Percentiles rank a stretch among this genome's conserved stretches.
Conservation (phyloP, 2,329 filamentous ascomycete genomes). For the Diaporthe sp. region DNA sequence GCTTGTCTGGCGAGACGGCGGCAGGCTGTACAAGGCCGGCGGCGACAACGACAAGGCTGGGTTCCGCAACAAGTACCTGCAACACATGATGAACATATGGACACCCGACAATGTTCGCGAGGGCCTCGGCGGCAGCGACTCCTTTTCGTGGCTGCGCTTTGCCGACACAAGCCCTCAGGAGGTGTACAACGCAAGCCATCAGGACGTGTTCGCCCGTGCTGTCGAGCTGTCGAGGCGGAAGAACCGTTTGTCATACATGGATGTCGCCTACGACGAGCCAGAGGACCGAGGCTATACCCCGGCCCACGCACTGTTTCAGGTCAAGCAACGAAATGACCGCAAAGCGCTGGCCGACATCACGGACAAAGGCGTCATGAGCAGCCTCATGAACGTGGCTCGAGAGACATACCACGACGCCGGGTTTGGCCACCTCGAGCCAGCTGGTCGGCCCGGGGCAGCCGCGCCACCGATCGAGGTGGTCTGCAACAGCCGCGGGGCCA, state of each 20-base stretch:
- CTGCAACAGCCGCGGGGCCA: slow-evolving; percentile 76
- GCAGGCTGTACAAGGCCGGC: slow-evolving; percentile 81
- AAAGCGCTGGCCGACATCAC: slow-evolving; percentile 78
- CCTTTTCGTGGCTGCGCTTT: slow-evolving; percentile 93
- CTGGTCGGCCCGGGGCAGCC: slow-evolving; percentile 81
- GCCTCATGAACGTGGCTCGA: slow-evolving; percentile 84
- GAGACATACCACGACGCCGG: slow-evolving; percentile 77
- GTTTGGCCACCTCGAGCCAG: slow-evolving; percentile 84
- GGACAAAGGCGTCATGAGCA: slow-evolving; percentile 78
- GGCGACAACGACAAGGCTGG: slow-evolving; percentile 81
- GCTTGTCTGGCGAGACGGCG: slow-evolving; percentile 85
- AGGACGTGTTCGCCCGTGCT: slow-evolving; percentile 81
- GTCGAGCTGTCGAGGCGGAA: slow-evolving; percentile 68
- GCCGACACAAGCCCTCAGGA: slow-evolving; percentile 83
- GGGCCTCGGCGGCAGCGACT: slow-evolving; percentile 71
- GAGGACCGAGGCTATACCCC: slow-evolving; percentile 76
- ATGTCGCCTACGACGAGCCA: slow-evolving; percentile 78
- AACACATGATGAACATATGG: slow-evolving; percentile 92
- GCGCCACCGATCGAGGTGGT: slow-evolving; percentile 89
- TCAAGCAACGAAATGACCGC: slow-evolving; percentile 78
- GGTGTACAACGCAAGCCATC: slow-evolving; percentile 76
- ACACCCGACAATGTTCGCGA: slow-evolving; percentile 81
- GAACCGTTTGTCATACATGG: slow-evolving; percentile 75
- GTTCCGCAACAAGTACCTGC: slow-evolving; percentile 82
- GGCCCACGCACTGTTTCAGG: slow-evolving; percentile 84